Evolutionary conservation across 2,329 filamentous ascomycete genomes (phyloP), one percentile per base, ranked within the genome.

Genomic region (Cytospora piceicola): DNA sequence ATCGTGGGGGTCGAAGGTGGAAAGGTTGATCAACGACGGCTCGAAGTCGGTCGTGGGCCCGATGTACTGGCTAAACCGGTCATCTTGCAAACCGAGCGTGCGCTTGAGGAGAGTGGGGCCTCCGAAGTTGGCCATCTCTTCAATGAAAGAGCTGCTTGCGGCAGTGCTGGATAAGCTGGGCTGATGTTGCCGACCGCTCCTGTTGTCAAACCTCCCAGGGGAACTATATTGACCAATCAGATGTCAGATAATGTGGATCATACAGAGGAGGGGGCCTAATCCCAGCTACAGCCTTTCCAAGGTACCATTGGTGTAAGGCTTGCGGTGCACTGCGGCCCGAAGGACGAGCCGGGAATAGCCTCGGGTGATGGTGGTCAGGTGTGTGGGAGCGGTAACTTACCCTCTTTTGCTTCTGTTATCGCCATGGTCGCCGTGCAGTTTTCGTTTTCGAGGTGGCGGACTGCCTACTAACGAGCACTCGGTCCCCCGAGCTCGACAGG

Each of bases 11-110:
- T 94, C 90, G 76, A 94, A 94, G 7, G 88, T 84, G 27, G 91
- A 93, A 27, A 94, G 83, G 71, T 92, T 91, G 77, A 94, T 92
- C 63, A 95, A 82, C n/a, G 89, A 89, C 20, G 91, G 90, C 75
- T 95, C 92, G 74, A 94, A 92, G 72, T 93, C 90, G 59, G 91
- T 93, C 59, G 91, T 94, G 65, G 90, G 87, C 30, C 92, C 92
- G 71, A 95, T 92, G 74, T 94, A 92, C 77, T 92, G 90, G 78
- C 90, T 93, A 76, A 90, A 93, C 67, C 90, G 88, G 76, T 92
- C 89, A 73, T 86, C 82, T 75, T 94, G 91, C 70, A 95, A 83
- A 67, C 92, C 92, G 65, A 95, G 81, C 20, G 88, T 90, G 74
- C 87, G 84, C 76, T 88, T 89, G 65, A 91, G 81, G 72, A 89